A percentile compares a stretch with the other conserved stretches of the same genome.
Evolutionary conservation across 805 yeast species (phyloP).

Genomic region (Myxozyma melibiosi): DNA sequence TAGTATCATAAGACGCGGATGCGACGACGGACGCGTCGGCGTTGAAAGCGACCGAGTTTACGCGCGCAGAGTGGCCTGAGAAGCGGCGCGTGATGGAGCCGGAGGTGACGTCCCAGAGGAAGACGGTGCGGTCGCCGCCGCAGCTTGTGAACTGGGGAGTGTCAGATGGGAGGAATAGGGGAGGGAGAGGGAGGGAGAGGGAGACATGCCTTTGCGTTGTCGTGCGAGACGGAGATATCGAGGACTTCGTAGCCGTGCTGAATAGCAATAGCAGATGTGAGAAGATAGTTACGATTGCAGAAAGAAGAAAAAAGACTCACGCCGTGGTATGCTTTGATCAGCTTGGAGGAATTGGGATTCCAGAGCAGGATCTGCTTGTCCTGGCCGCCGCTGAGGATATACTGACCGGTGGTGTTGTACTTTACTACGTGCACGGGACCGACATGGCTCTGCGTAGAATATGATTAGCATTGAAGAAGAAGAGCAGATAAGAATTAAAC

Average conservation of each 20-base stretch:
- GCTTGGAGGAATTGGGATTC: slow-evolving; percentile 36
- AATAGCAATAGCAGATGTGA: background rate
- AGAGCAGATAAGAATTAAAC: background rate
- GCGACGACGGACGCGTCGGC: slow-evolving; percentile 38
- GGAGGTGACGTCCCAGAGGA: slow-evolving; percentile 40
- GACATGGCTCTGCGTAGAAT: slow-evolving; percentile 14
- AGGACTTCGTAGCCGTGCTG: slow-evolving; percentile 41
- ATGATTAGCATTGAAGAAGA: background rate
- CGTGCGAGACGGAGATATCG: slow-evolving; percentile 37
- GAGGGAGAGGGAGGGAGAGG: background rate
- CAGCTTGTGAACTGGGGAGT: slow-evolving; percentile 38
- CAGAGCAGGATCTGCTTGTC: slow-evolving; percentile 38
- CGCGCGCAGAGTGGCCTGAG: slow-evolving; percentile 38
- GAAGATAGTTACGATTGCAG: background rate
- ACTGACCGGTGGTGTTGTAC: slow-evolving; percentile 37
- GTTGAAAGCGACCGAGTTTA: slow-evolving; percentile 38
- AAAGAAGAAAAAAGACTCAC: slow-evolving; percentile 11
- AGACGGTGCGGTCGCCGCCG: slow-evolving; percentile 41
- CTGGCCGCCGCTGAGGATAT: slow-evolving; percentile 40
- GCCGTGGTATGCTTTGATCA: slow-evolving; percentile 32
- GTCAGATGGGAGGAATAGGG: background rate
- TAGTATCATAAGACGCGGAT: slow-evolving; percentile 40
- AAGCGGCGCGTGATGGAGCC: slow-evolving; percentile 36
- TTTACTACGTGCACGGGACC: slow-evolving; percentile 38
- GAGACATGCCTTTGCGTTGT: slow-evolving; percentile 32